Percentiles rank a stretch among this genome's conserved stretches.
phyloP scores from a whole-genome alignment of 148 eudicot genomes.

The Polygonum maritimum region DNA sequence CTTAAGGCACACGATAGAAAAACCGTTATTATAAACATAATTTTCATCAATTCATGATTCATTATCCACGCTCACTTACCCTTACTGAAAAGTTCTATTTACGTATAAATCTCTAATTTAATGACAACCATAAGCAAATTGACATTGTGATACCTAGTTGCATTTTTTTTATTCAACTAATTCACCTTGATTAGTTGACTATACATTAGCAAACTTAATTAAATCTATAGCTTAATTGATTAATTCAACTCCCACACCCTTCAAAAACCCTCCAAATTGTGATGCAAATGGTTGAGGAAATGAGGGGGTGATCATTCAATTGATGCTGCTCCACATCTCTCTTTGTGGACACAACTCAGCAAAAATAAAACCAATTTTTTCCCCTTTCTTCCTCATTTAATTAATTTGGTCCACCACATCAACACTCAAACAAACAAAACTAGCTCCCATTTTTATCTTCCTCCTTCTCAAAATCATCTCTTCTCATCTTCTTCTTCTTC shows the following conservation, averaged over 20 bases:
- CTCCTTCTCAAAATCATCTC: not conserved
- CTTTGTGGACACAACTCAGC: not conserved
- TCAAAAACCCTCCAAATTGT: not conserved
- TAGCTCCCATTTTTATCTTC: not conserved
- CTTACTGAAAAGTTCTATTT: not conserved
- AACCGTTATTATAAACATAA: too few species aligned
- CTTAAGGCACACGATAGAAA: too few species aligned
- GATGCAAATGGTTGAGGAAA: not conserved
- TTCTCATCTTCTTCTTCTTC: not conserved
- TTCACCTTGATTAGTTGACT: not conserved
- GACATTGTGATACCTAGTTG: not conserved
- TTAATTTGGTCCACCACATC: not conserved
- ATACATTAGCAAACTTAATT: not conserved
- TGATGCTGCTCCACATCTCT: conserved; percentile 6
- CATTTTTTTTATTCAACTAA: not conserved
- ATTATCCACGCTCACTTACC: not conserved
- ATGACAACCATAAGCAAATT: not conserved
- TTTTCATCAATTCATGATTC: too few species aligned
- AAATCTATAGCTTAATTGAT: not conserved
- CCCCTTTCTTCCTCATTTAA: not conserved
- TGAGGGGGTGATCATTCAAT: conserved; percentile 2
- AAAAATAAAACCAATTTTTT: not conserved
- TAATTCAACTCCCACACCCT: conserved; percentile 1
- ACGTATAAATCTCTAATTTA: too few species aligned
- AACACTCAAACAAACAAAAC: not conserved